Evolutionary conservation across 768 basidiomycete species (phyloP), one percentile per base, ranked within the genome.

Genomic region (Mycena epipterygia): DNA sequence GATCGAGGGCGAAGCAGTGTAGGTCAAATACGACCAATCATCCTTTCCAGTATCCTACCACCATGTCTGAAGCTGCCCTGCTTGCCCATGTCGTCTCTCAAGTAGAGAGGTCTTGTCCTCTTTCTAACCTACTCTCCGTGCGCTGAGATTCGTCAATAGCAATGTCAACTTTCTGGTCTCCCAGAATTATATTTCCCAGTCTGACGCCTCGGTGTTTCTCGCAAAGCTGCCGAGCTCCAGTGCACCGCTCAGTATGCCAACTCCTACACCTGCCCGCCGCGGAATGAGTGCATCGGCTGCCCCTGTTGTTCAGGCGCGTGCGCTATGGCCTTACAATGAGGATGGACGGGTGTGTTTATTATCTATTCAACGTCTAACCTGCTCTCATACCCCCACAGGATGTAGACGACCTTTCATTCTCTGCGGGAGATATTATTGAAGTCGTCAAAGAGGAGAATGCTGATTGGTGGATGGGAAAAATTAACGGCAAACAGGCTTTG

Each of bases 381-480:
- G 17, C 32, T 55, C 60, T 68, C 33, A 68, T 46, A 5, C 3
- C 32, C 32, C 61, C 62, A 14, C 76, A 95, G 93, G 93, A 95
- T 74, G 83, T 87, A 16, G 89, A 91, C n/a, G 95, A 97, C 77
- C 84, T 97, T 11, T 88, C 90, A 1, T 96, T 97, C 85, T 78
- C 82, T 30, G 79, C 87, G 0, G 95, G 94, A 5, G 95, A 96
- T 75, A 83, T 89, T 51, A 88, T 97, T 67, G 93, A 94, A 66
- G 86, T 97, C 66, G 78, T 93, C 46, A 88, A 91, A 67, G 93
- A 96, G 77, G 92, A 89, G 51, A 95, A 96, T 67, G 84, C 84
- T 4, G 95, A 96, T 78, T 96, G 95, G 95, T 97, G 94, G 95
- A 89, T 87, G 11, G 95, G 95, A 30, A 84, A 80, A 68, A 75